A percentile compares a stretch with the other conserved stretches of the same genome.
phyloP scores from a whole-genome alignment of 1,284 basidiomycete species.

The Trametes hirsuta region DNA sequence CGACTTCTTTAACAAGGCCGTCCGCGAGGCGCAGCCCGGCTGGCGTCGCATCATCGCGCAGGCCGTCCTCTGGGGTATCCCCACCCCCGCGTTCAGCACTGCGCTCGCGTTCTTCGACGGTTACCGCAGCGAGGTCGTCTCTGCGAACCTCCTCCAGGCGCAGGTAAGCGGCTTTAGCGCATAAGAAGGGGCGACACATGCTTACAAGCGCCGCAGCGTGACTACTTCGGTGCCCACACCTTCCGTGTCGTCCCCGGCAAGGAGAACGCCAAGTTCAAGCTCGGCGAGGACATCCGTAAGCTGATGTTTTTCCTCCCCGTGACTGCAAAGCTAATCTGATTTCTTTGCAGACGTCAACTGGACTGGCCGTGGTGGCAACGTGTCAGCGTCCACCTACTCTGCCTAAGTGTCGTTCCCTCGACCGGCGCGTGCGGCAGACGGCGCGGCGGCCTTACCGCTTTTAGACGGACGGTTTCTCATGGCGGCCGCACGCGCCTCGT shows the following conservation, averaged over 20 bases:
- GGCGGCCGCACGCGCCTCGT: background rate
- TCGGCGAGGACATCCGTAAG: slow-evolving; percentile 88
- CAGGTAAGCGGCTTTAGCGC: slow-evolving; percentile 54
- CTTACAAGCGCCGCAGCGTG: slow-evolving; percentile 61
- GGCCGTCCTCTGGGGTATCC: slow-evolving; percentile 97
- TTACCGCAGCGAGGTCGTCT: slow-evolving; percentile 89
- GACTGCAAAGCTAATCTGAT: slow-evolving; percentile 6
- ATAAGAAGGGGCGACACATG: slow-evolving; percentile 23
- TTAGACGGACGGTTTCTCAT: slow-evolving; percentile 10
- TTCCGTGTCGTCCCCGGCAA: slow-evolving; percentile 91
- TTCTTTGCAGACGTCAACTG: slow-evolving; percentile 75
- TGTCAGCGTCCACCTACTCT: slow-evolving; percentile 91
- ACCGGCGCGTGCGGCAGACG: background rate
- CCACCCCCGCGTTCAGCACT: slow-evolving; percentile 94
- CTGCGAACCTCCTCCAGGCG: slow-evolving; percentile 94
- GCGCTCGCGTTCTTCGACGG: slow-evolving; percentile 99
- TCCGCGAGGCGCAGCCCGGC: slow-evolving; percentile 94
- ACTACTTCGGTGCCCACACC: slow-evolving; percentile 94
- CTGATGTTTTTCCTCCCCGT: slow-evolving; percentile 4
- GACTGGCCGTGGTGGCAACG: slow-evolving; percentile 93
- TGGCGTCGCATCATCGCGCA: slow-evolving; percentile 99
- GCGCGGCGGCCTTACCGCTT: background rate
- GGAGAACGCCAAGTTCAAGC: slow-evolving; percentile 82
- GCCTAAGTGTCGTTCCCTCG: slow-evolving; percentile 56
- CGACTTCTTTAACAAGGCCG: slow-evolving; percentile 97